Base-by-base conservation (phyloP, 2,329 filamentous ascomycete species). In the Fusarium setosum region DNA sequence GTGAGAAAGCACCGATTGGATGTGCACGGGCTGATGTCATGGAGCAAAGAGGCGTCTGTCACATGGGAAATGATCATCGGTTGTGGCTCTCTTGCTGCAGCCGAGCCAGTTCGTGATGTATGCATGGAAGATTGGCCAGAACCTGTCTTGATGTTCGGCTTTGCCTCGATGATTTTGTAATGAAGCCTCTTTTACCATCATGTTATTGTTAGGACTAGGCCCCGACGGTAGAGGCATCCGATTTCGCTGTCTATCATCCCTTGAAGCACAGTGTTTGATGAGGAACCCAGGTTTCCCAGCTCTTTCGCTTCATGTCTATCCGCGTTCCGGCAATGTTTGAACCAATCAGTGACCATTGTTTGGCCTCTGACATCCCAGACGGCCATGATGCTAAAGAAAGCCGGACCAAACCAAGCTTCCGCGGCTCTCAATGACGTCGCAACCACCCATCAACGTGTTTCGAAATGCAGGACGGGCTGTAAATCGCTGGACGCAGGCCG, bases 361-460 rank as follows among this genome's bases (percentile, higher is more conserved):
- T 34, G 49, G 61, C 53, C 42, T 60, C 45, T 52, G 40, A 34
- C 56, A 48, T 37, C 32, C 17, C 3, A 37, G 21, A 13, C 32
- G 21, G 26, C 48, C 23, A 41, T 48, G 20, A 21, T 20, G 48
- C 47, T 53, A 54, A 55, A 52, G 55, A 57, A 29, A 35, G 44
- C 56, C 45, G 50, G 49, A 50, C 41, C 35, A 70, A 71, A 71
- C 50, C 70, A 72, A 70, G 70, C 64, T 67, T 61, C 32, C 48
- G 48, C 32, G 15, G 45, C 56, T 44, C 50, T 63, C 55, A 53
- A 72, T 72, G 70, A 72, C 70, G 70, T 72, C 68, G 65, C 45
- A 47, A 26, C 45, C 52, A 62, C 47, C 64, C 57, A 42, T 18
- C 32, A 57, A 40, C n/a, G 49, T 67, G 65, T 68, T 68, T 66